Base-by-base conservation (phyloP, 768 basidiomycete species). In the Trametes cubensis region DNA sequence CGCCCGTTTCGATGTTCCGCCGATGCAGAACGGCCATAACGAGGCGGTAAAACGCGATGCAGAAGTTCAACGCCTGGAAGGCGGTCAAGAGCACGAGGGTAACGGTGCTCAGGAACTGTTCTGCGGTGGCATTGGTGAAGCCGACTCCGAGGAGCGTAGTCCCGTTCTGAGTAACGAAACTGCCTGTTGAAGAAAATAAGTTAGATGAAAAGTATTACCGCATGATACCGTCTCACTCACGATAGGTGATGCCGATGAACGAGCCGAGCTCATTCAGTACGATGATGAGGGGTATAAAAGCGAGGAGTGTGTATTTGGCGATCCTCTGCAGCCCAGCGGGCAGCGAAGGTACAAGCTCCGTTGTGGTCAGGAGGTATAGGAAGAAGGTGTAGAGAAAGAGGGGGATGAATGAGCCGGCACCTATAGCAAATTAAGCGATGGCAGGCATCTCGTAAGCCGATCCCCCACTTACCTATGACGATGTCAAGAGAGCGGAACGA, bases 401-500 rank as follows among this genome's bases (percentile, higher is more conserved):
- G 13, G 90, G 88, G 23, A 87, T 69, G 67, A 84, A 87, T 3
- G 91, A 90, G 45, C 80, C 70, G 45, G 80, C 78, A 77, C 89
- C 75, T 71, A 28, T 38, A 55, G 34, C 39, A 15, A 23, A 23
- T 34, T 8, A 23, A 11, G 42, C 47, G 38, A 1, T 48, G 21
- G 4, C 4, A 41, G 21, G 3, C 3, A 20, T 8, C 10, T 34
- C 17, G 15, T 8, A 30, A 13, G 5, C 20, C 8, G 15, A 6
- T 11, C 15, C n/a, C n/a, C n/a, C 3, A 75, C 86, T 38, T 66
- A 90, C 90, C 89, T 40, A 90, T 76, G 59, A 83, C 58, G 51
- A 81, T 80, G 73, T 92, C 86, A 45, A 91, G 68, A 18, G 69
- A 71, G 62, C 78, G 79, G 71, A 87, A 90, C 26, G 76, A 67